phyloP scores from a whole-genome alignment of 306 rosid genomes.

The Quillaja saponaria region DNA sequence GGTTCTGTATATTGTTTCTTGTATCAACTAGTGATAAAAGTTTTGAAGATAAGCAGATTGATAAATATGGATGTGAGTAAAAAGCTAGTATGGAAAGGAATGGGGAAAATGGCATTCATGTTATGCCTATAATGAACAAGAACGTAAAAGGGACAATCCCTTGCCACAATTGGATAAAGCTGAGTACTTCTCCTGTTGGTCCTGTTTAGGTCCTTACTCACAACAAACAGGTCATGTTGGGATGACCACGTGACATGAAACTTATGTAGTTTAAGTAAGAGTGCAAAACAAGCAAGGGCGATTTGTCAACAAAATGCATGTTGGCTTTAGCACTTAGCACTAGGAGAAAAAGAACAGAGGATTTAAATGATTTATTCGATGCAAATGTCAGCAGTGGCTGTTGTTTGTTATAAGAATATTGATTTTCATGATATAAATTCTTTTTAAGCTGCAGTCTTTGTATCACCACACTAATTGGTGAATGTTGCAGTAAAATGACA shows the following conservation, averaged over 20 bases:
- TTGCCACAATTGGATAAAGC: too few species aligned
- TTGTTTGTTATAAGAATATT: not conserved
- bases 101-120: too few species aligned
- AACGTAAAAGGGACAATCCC: too few species aligned
- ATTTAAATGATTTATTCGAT: slow-evolving; percentile 8
- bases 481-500: too few species aligned
- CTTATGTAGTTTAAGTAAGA: slow-evolving; percentile 7
- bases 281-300: slow-evolving; percentile 1
- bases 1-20: too few species aligned
- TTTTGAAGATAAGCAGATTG: too few species aligned
- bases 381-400: slow-evolving; percentile 27
- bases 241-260: slow-evolving; percentile 9
- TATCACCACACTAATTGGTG: not conserved
- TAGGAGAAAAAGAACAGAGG: not conserved
- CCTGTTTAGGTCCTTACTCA: slow-evolving; percentile 13
- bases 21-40: too few species aligned
- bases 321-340: slow-evolving; percentile 6
- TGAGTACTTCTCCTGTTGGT: slow-evolving; percentile 1
- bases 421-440: too few species aligned
- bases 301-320: slow-evolving; percentile 2
- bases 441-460: too few species aligned
- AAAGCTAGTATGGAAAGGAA: too few species aligned
- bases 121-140: too few species aligned
- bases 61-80: too few species aligned
- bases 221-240: slow-evolving; percentile 8